Evolutionary conservation across 192 early-diverging fungal genomes (phyloP).

Genomic region (Coemansia sp.): DNA sequence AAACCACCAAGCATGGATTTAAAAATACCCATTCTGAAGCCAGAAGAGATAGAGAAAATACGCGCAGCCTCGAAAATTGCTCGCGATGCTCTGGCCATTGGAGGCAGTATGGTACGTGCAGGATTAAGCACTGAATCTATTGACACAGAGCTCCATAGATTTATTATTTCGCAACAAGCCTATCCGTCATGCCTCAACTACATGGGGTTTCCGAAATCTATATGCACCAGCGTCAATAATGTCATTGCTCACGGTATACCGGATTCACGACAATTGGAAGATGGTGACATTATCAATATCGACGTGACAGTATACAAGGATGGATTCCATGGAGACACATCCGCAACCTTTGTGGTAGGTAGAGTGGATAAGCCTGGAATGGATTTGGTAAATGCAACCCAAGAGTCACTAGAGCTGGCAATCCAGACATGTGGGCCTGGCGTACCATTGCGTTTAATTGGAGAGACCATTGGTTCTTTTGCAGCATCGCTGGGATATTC

Average conservation of each 20-base stretch:
- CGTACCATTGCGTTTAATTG: conserved; percentile 67
- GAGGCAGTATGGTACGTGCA: conserved; percentile 53
- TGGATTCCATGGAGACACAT: conserved; percentile 76
- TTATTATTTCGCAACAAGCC: conserved; percentile 56
- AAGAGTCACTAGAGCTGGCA: conserved; percentile 58
- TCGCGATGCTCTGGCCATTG: conserved; percentile 58
- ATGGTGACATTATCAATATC: conserved; percentile 77
- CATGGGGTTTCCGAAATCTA: conserved; percentile 68
- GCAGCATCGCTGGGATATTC: conserved; percentile 55
- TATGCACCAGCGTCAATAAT: conserved; percentile 84
- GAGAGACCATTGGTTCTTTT: conserved; percentile 60
- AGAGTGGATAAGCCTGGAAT: conserved; percentile 58
- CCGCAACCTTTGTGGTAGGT: conserved; percentile 65
- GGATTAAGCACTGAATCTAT: conserved; percentile 57
- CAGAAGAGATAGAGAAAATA: conserved; percentile 43
- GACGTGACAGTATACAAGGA: conserved; percentile 68
- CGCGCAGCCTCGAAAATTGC: conserved; percentile 59
- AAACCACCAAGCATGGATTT: conserved; percentile 51
- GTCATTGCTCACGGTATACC: conserved; percentile 80
- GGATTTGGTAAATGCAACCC: conserved; percentile 58
- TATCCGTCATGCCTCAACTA: conserved; percentile 82
- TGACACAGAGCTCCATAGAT: conserved; percentile 56
- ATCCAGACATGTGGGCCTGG: conserved; percentile 74
- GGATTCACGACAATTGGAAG: conserved; percentile 57
- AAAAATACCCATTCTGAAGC: conserved; percentile 47